Evolutionary conservation across 1,284 basidiomycete genomes (phyloP), one percentile per base, ranked within the genome.

Genomic region (Inonotus hispidus): DNA sequence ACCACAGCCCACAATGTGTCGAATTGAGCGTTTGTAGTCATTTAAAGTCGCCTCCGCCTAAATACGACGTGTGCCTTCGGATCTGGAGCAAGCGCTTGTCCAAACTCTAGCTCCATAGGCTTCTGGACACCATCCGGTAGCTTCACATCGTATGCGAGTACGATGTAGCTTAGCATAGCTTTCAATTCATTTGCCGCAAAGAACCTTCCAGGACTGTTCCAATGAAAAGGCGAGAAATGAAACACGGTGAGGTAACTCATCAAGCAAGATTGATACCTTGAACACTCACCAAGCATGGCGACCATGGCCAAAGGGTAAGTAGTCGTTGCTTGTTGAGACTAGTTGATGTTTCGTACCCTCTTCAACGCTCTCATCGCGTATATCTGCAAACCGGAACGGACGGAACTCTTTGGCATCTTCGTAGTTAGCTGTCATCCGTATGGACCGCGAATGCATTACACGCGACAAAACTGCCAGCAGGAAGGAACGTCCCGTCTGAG

Each of bases 101-200:
- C 64, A 16, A 64, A 32, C 53, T 56, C 55, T 3, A 59, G 11
- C 50, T 66, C 62, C 13, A 23, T 25, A 7, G 72, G 73, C 19
- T 70, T 66, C 27, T 71, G 71, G 4, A 27, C 11, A 13, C 46
- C 56, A 1, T 70, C 69, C 53, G 68, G 70, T 25, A 79, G 63
- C 66, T 77, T 78, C 32, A 81, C 63, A 60, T 81, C 80, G 64
- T 81, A 82, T 53, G 73, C 75, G 25, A 78, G 38, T 1, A 81
- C 59, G 11, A 79, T 65, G 58, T 79, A 71, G 3, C 75, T 75
- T 35, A 81, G 64, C 70, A 81, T 74, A 1, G 72, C 69, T 65
- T 81, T 81, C 43, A 81, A 67, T 65, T 76, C 75, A 59, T 72
- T 75, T 14, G 72, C 74, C 0, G 79, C 79, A 64, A 81, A 80